Evolutionary conservation across 805 yeast species (phyloP).

Genomic region (Cephaloascus albidus): DNA sequence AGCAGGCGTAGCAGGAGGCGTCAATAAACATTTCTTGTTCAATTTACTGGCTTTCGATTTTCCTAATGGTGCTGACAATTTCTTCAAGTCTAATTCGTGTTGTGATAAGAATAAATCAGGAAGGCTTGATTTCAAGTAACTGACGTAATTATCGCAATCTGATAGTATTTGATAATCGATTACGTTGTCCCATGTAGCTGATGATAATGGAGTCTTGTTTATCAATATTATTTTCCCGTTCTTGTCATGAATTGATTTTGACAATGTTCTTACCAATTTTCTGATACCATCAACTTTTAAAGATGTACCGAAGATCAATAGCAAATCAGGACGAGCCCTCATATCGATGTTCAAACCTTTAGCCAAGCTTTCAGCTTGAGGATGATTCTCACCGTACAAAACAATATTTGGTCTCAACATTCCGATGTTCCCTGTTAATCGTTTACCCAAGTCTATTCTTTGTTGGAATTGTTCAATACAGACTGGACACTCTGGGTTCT

Average conservation of each 20-base stretch:
- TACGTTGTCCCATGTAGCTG: constrained; percentile 55
- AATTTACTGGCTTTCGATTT: neutral
- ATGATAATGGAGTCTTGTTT: constrained; percentile 57
- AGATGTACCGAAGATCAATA: constrained; percentile 90
- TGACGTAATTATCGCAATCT: constrained; percentile 81
- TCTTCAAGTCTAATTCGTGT: constrained; percentile 34
- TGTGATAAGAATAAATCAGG: constrained; percentile 60
- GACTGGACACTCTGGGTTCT: constrained; percentile 65
- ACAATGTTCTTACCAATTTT: constrained; percentile 58
- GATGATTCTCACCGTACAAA: constrained; percentile 90
- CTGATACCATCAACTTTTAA: constrained; percentile 86
- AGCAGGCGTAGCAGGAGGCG: neutral
- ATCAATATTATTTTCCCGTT: constrained; percentile 70
- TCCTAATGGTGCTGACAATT: constrained; percentile 8
- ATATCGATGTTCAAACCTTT: constrained; percentile 61
- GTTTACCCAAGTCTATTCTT: constrained; percentile 59
- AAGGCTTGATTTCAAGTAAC: constrained; percentile 36
- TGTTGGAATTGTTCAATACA: constrained; percentile 52
- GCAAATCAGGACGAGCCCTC: constrained; percentile 58
- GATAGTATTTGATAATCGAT: constrained; percentile 73
- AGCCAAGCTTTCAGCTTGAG: constrained; percentile 72
- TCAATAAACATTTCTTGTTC: neutral
- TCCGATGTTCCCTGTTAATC: constrained; percentile 66
- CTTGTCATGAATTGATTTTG: constrained; percentile 62
- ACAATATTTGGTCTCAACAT: constrained; percentile 82